Conservation (phyloP, 106 monocot genomes). For the Dioscorea alata region DNA sequence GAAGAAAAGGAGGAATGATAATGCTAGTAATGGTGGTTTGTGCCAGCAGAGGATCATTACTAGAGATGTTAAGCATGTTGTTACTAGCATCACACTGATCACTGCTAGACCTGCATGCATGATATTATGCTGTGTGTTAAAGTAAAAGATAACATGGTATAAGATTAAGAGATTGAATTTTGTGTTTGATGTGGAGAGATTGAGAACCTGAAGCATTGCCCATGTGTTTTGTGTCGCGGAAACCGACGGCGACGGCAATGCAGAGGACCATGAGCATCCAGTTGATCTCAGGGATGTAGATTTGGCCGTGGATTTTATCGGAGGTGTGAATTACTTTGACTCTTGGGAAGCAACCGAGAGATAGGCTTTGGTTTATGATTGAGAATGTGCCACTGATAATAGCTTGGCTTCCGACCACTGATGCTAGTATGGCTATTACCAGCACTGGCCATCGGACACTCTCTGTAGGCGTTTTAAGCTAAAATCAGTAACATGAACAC, state of each 20-base stretch:
- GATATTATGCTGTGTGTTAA: no score
- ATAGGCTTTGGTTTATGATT: conserved; percentile 62
- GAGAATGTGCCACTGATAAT: conserved; percentile 68
- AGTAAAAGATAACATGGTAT: no score
- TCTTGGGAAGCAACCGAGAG: conserved; percentile 56
- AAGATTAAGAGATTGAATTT: no score
- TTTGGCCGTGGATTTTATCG: conserved; percentile 54
- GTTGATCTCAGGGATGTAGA: conserved; percentile 65
- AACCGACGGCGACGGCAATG: conserved; percentile 55
- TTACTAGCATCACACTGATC: conserved; percentile 69
- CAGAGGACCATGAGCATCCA: conserved; percentile 67
- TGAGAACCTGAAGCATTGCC: conserved; percentile 57
- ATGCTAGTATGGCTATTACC: conserved; percentile 41
- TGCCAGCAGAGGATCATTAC: conserved; percentile 63
- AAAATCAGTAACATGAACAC: no score
- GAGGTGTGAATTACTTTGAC: conserved; percentile 62
- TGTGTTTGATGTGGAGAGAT: no score
- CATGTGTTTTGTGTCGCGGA: conserved; percentile 55
- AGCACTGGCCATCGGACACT: conserved; percentile 56
- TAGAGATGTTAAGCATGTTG: conserved; percentile 57
- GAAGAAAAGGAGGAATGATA: conserved; percentile 53
- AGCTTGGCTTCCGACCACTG: conserved; percentile 56
- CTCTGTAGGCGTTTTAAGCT: conserved; percentile 8
- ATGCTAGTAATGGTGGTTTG: conserved; percentile 48
- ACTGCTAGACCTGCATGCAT: conserved; percentile 48